Conservation (phyloP, 2,329 filamentous ascomycete species). For the Metarhizium rileyi region DNA sequence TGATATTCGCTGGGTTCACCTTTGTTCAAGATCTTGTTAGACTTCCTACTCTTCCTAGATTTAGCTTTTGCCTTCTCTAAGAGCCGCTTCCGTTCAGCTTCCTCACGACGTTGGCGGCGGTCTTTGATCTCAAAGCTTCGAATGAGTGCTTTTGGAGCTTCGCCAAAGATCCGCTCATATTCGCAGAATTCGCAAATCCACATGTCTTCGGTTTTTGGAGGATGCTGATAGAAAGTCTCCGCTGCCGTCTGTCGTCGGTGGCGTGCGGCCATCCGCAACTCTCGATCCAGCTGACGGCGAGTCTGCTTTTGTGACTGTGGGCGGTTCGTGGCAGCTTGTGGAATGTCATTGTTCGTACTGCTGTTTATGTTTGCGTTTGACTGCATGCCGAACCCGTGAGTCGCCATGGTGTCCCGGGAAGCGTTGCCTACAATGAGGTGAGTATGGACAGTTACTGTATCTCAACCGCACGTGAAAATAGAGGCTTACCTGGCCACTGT, state of each 20-base stretch:
- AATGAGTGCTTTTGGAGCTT: slow-evolving; percentile 73
- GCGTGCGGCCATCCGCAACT: slow-evolving; percentile 65
- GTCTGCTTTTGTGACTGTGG: slow-evolving; percentile 41
- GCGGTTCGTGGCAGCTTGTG: slow-evolving; percentile 22
- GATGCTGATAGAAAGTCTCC: slow-evolving; percentile 65
- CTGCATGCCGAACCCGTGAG: slow-evolving; percentile 9
- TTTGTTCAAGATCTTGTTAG: slow-evolving; percentile 42
- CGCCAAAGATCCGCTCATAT: slow-evolving; percentile 92
- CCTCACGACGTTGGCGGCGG: slow-evolving; percentile 68
- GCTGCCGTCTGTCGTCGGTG: slow-evolving; percentile 70
- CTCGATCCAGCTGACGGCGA: slow-evolving; percentile 56
- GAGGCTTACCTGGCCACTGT: slow-evolving; percentile 55
- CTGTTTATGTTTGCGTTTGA: slow-evolving; percentile 10
- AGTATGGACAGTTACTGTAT: not conserved
- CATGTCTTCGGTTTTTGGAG: slow-evolving; percentile 59
- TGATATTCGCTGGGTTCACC: slow-evolving; percentile 16
- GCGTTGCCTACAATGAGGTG: slow-evolving; percentile 13
- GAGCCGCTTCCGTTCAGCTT: slow-evolving; percentile 76
- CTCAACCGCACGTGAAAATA: not conserved
- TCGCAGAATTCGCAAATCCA: slow-evolving; percentile 99
- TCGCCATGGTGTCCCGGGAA: slow-evolving; percentile 13
- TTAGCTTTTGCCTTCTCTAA: slow-evolving; percentile 93
- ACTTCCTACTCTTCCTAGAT: slow-evolving; percentile 80
- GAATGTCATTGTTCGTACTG: slow-evolving; percentile 23
- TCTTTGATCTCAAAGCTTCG: slow-evolving; percentile 93